These are phyloP conservation scores for Paramecium octaurelia DNA, from an alignment of 73 alveolate genomes.

Conservation along the genomic window DNA sequence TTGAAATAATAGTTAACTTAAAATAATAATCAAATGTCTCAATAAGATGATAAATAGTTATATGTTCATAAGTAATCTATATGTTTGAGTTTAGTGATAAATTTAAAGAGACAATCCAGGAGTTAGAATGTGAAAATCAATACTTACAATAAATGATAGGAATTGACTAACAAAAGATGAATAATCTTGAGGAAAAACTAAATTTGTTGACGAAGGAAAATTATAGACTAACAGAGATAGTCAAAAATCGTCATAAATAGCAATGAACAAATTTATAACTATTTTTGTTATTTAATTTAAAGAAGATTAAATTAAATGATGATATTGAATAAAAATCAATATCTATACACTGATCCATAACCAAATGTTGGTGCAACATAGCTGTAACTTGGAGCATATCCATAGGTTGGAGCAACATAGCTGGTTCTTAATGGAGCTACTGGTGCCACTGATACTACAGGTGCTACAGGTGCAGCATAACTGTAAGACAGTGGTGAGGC, in stretches of 20 bases:
- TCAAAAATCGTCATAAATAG: conserved; percentile 10
- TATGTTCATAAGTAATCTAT: background rate
- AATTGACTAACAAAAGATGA: background rate
- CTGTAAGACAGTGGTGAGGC: conserved; percentile 1
- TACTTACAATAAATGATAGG: conserved; percentile 1
- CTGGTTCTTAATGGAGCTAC: background rate
- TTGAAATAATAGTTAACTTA: background rate
- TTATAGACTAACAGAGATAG: conserved; percentile 13
- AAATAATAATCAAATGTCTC: background rate
- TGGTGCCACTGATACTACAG: background rate
- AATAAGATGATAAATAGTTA: background rate
- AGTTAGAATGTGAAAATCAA: background rate
- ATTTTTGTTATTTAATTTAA: background rate
- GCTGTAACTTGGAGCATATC: background rate
- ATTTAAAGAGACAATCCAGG: background rate
- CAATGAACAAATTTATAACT: background rate
- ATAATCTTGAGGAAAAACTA: conserved; percentile 1
- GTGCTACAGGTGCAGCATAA: conserved; percentile 33
- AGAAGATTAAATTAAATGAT: background rate
- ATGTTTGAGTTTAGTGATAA: background rate
- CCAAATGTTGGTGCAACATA: conserved; percentile 30
- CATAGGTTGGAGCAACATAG: conserved; percentile 51
- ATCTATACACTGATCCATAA: conserved; percentile 11
- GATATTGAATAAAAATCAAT: background rate
- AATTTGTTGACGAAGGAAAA: background rate